Percentiles rank a stretch among this genome's conserved stretches.
Conservation (phyloP, 805 yeast genomes). For the Suhomyces xylopsoci region DNA sequence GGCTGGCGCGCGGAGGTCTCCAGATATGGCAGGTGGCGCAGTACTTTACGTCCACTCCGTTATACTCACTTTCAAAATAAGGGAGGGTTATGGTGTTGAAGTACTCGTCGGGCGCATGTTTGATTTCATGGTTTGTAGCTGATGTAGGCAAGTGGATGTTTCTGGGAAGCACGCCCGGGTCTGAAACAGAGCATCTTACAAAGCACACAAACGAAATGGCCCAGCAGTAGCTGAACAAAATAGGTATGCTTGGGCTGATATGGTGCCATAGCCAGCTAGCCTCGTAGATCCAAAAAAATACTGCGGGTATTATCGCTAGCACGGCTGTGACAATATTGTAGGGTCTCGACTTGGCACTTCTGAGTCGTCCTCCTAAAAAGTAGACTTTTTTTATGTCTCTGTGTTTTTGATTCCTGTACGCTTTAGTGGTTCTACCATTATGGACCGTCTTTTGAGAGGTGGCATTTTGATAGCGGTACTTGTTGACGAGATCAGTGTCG, state of each 20-base stretch:
- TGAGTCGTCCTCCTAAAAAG: conserved; percentile 64
- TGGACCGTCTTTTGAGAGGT: not conserved
- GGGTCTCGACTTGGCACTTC: conserved; percentile 43
- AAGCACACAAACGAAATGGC: conserved; percentile 45
- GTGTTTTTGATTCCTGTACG: conserved; percentile 44
- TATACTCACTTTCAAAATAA: conserved; percentile 12
- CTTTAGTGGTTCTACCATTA: conserved; percentile 13
- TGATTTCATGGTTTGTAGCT: conserved; percentile 2
- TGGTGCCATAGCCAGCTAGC: conserved; percentile 57
- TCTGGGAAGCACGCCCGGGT: conserved; percentile 70
- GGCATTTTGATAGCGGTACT: not conserved
- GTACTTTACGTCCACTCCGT: conserved; percentile 49
- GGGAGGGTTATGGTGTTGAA: conserved; percentile 23
- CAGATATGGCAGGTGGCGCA: conserved; percentile 55
- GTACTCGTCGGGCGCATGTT: conserved; percentile 15
- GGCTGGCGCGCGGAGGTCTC: conserved; percentile 69
- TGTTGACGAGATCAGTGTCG: conserved; percentile 15
- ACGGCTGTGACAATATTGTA: conserved; percentile 34
- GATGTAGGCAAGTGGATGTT: conserved; percentile 51
- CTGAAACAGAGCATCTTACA: conserved; percentile 53
- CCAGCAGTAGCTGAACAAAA: conserved; percentile 61
- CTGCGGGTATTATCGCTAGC: conserved; percentile 41
- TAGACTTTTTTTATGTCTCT: conserved; percentile 39
- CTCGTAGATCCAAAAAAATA: conserved; percentile 48
- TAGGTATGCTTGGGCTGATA: conserved; percentile 52